Evolutionary conservation across 495 filamentous ascomycete genomes (phyloP).

Genomic region (Penicillium desertorum): DNA sequence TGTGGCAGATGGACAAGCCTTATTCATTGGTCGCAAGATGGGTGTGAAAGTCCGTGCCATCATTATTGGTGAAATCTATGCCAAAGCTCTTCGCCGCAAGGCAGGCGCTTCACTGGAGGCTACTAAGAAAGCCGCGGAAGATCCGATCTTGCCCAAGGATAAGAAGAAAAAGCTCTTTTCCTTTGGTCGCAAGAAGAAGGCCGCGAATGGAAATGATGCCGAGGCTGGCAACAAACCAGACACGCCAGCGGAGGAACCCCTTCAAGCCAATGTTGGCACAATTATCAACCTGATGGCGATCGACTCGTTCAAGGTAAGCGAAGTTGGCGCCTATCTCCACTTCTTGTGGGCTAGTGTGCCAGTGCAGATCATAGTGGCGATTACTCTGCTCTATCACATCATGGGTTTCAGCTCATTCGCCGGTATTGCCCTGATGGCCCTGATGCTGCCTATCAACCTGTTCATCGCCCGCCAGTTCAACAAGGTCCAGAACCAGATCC

Average conservation of each 20-base stretch:
- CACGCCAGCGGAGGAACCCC: slow-evolving; percentile 42
- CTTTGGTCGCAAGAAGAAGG: slow-evolving; percentile 60
- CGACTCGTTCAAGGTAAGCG: slow-evolving; percentile 97
- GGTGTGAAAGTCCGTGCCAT: slow-evolving; percentile 91
- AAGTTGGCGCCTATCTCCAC: slow-evolving; percentile 88
- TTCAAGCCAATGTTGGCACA: slow-evolving; percentile 86
- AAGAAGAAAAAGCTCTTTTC: slow-evolving; percentile 53
- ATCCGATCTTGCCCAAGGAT: slow-evolving; percentile 26
- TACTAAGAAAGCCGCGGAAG: slow-evolving; percentile 44
- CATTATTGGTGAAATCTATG: slow-evolving; percentile 96
- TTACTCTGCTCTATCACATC: slow-evolving; percentile 78
- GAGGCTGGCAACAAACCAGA: slow-evolving; percentile 39
- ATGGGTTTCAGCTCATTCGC: slow-evolving; percentile 92
- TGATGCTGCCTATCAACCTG: slow-evolving; percentile 87
- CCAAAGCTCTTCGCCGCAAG: slow-evolving; percentile 91
- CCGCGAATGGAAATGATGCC: slow-evolving; percentile 32
- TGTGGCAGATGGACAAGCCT: slow-evolving; percentile 78
- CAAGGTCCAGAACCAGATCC: slow-evolving; percentile 80
- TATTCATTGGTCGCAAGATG: slow-evolving; percentile 91
- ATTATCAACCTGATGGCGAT: slow-evolving; percentile 99
- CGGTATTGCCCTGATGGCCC: slow-evolving; percentile 86
- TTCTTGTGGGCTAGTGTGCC: slow-evolving; percentile 85
- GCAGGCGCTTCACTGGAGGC: slow-evolving; percentile 69
- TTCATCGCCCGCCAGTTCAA: slow-evolving; percentile 81
- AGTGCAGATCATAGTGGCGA: slow-evolving; percentile 73